These are phyloP conservation scores for Fraxinus latifolia DNA, from an alignment of 305 asterid genomes.

Conservation along the genomic window DNA sequence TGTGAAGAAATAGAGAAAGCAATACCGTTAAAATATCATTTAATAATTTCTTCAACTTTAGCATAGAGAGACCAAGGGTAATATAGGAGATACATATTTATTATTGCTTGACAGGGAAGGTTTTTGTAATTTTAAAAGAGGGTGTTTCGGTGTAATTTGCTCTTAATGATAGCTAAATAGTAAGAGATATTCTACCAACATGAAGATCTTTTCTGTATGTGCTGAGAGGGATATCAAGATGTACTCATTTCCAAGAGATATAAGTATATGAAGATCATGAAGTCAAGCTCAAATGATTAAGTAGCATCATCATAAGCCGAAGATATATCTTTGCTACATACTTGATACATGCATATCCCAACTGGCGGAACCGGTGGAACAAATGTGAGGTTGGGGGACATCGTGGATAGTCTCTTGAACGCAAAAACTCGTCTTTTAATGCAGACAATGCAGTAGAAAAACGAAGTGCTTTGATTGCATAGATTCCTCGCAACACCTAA, in stretches of 20 bases:
- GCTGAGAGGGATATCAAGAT: not conserved
- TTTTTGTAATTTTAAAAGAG: not conserved
- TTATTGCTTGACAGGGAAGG: not conserved
- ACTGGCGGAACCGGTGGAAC: constrained; percentile 96
- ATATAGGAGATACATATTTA: not conserved
- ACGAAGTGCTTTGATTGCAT: constrained; percentile 93
- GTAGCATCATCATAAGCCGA: constrained; percentile 19
- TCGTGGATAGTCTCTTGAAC: constrained; percentile 98
- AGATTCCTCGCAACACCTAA: constrained; percentile 88
- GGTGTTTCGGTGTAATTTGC: not conserved
- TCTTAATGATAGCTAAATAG: not conserved
- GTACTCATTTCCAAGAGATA: constrained; percentile 23
- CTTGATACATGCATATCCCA: constrained; percentile 98
- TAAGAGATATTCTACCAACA: not conserved
- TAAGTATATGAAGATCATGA: constrained; percentile 4
- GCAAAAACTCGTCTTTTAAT: constrained; percentile 87
- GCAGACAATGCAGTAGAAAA: constrained; percentile 96
- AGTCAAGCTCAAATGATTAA: constrained; percentile 12
- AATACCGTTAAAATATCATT: not conserved
- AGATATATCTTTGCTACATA: constrained; percentile 28
- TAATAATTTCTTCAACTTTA: not conserved
- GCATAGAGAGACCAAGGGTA: not conserved
- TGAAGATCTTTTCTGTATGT: not conserved
- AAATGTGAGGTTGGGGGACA: constrained; percentile 97
- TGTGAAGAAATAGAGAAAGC: not conserved